phyloP scores from a whole-genome alignment of 345 rosid genomes.

The Cochlearia excelsa region DNA sequence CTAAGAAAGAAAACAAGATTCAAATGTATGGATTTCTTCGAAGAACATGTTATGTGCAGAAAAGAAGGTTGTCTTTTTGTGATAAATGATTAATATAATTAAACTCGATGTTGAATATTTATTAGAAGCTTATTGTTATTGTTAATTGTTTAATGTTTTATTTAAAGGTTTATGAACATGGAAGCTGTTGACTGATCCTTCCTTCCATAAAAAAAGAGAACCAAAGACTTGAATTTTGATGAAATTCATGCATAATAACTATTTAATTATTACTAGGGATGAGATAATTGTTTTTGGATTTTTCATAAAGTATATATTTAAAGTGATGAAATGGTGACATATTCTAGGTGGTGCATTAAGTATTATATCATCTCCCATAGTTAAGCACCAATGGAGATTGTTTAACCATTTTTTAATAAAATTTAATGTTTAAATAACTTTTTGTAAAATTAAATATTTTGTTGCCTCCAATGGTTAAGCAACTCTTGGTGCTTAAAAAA shows the following conservation, averaged over 20 bases:
- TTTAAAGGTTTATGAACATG: conserved; percentile 2
- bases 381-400: too few relatives aligned
- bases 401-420: too few relatives aligned
- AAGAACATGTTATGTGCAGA: conserved; percentile 36
- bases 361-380: too few relatives aligned
- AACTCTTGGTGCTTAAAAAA: too few relatives aligned
- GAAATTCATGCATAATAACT: conserved; percentile 26
- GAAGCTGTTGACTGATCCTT: conserved; percentile 24
- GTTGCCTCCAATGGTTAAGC: too few relatives aligned
- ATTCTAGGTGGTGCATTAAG: too few relatives aligned
- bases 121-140: background rate
- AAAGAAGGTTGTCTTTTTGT: conserved; percentile 37
- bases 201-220: background rate
- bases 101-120: conserved; percentile 17
- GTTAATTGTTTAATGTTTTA: background rate
- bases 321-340: too few relatives aligned
- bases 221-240: conserved; percentile 23
- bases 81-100: conserved; percentile 3
- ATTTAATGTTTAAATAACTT: too few relatives aligned
- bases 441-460: too few relatives aligned
- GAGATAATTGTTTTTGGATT: background rate
- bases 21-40: conserved; percentile 37
- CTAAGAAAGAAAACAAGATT: conserved; percentile 20
- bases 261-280: background rate
- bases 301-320: background rate